These are phyloP conservation scores for Cercospora canescens DNA, from an alignment of 2,329 filamentous ascomycete species.

Conservation along the genomic window DNA sequence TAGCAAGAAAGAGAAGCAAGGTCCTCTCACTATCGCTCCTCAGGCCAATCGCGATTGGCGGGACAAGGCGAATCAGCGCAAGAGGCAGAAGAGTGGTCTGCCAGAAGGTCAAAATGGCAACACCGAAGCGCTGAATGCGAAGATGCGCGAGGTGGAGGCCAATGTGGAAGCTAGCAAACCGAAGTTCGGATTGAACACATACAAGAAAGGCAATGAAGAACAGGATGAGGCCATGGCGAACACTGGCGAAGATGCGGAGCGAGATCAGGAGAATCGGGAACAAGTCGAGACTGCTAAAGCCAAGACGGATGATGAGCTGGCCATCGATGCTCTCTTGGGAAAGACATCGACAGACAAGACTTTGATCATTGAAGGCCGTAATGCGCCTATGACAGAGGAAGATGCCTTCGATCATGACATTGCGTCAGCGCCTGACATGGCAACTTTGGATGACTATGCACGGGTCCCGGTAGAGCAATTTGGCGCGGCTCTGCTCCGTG, in stretches of 20 bases:
- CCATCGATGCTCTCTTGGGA: constrained; percentile 49
- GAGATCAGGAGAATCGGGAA: constrained; percentile 24
- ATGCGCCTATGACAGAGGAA: constrained; percentile 33
- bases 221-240: constrained; percentile 7
- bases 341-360: constrained; percentile 37
- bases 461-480: constrained; percentile 93
- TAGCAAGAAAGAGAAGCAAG: constrained; percentile 38
- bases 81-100: constrained; percentile 57
- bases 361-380: constrained; percentile 40
- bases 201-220: constrained; percentile 30
- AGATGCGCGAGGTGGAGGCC: constrained; percentile 29
- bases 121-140: constrained; percentile 24
- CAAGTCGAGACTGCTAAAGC: constrained; percentile 13
- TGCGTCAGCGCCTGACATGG: constrained; percentile 68
- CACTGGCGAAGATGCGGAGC: constrained; percentile 7
- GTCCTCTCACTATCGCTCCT: constrained; percentile 58
- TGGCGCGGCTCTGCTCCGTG: constrained; percentile 81
- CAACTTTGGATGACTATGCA: constrained; percentile 81
- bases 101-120: constrained; percentile 42
- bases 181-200: constrained; percentile 54
- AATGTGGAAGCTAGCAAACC: constrained; percentile 45
- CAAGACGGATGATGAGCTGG: constrained; percentile 60
- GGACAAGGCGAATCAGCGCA: constrained; percentile 50
- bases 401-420: constrained; percentile 57
- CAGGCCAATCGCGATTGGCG: constrained; percentile 65